These are phyloP conservation scores for Cladophialophora chaetospira DNA, from an alignment of 2,329 filamentous ascomycete genomes.

Conservation along the genomic window DNA sequence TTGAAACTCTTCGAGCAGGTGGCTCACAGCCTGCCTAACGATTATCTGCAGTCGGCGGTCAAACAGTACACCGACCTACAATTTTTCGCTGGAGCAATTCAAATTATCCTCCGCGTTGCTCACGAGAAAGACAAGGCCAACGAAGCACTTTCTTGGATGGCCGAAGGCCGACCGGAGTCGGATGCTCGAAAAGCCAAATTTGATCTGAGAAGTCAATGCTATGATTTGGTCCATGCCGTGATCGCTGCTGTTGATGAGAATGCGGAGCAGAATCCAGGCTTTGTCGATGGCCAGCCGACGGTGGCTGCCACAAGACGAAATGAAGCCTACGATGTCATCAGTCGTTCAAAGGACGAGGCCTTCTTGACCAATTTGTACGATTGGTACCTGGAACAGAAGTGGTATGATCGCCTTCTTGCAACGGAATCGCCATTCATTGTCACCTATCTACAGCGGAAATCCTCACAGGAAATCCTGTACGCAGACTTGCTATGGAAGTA, in stretches of 20 bases:
- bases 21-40: conserved; percentile 75
- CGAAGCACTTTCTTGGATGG: conserved; percentile 79
- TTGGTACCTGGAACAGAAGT: conserved; percentile 87
- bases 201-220: conserved; percentile 73
- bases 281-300: conserved; percentile 76
- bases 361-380: conserved; percentile 97
- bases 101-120: conserved; percentile 80
- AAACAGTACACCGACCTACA: conserved; percentile 76
- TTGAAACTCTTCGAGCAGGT: conserved; percentile 86
- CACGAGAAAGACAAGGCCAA: conserved; percentile 85
- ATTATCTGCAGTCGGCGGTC: conserved; percentile 77
- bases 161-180: conserved; percentile 72
- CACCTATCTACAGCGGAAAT: conserved; percentile 78
- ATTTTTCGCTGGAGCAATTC: conserved; percentile 93
- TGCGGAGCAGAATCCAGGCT: conserved; percentile 67
- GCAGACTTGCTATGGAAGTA: conserved; percentile 93
- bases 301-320: conserved; percentile 74
- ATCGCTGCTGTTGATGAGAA: conserved; percentile 75
- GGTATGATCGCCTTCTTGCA: conserved; percentile 80
- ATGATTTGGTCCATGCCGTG: conserved; percentile 82
- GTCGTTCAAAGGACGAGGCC: conserved; percentile 83
- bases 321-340: conserved; percentile 89
- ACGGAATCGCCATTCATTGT: conserved; percentile 84
- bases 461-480: conserved; percentile 70
- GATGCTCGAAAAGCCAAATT: conserved; percentile 72